These are phyloP conservation scores for Elongisporangium senticosum DNA, from an alignment of 352 stramenopile species.

Conservation along the genomic window DNA sequence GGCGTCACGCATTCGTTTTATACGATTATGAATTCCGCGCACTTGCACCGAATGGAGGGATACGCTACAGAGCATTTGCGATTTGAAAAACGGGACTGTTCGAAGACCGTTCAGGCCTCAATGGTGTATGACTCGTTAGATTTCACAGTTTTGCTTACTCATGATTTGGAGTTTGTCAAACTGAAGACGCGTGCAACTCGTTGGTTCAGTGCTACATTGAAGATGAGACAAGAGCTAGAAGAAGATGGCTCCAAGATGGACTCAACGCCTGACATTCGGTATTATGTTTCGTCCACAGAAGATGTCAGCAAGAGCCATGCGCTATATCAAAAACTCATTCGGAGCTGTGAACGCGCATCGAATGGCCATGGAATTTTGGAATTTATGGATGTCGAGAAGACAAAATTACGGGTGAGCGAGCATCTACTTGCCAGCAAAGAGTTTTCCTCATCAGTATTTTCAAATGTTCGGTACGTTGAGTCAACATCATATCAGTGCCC, in stretches of 20 bases:
- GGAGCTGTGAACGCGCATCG: constrained; percentile 23
- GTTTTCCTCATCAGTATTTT: constrained; percentile 22
- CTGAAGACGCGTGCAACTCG: constrained; percentile 53
- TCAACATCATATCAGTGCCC: constrained; percentile 39
- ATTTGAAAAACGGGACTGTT: constrained; percentile 29
- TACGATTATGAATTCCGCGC: constrained; percentile 41
- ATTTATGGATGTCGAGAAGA: constrained; percentile 30
- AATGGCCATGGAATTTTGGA: constrained; percentile 52
- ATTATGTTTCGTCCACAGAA: constrained; percentile 71
- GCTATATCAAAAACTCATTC: constrained; percentile 28
- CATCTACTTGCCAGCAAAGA: constrained; percentile 40
- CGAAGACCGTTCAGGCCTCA: constrained; percentile 57
- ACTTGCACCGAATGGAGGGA: constrained; percentile 26
- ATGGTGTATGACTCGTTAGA: constrained; percentile 55
- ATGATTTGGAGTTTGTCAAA: constrained; percentile 51
- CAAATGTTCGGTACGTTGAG: constrained; percentile 54
- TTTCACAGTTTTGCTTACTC: constrained; percentile 57
- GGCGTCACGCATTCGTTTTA: constrained; percentile 77
- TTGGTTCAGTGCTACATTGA: constrained; percentile 76
- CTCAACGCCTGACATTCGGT: constrained; percentile 60
- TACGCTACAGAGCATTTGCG: constrained; percentile 34
- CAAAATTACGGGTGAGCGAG: constrained; percentile 46
- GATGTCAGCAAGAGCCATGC: constrained; percentile 41
- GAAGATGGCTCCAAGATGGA: constrained; percentile 58
- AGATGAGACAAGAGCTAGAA: constrained; percentile 77